phyloP scores from a whole-genome alignment of 345 rosid genomes.

The Populus ilicifolia region DNA sequence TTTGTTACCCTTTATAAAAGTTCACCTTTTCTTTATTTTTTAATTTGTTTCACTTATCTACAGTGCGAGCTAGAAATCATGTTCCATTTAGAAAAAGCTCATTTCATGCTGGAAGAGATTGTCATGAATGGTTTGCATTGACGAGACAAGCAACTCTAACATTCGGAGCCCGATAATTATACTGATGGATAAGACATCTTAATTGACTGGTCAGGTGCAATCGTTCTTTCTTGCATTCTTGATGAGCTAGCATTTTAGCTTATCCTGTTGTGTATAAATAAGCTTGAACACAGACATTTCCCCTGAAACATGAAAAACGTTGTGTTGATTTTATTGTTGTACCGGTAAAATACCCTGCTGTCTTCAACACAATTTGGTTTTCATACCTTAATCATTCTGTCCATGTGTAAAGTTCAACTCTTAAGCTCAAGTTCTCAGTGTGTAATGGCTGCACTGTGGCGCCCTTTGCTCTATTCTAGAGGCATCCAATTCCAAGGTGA shows the following conservation, averaged over 20 bases:
- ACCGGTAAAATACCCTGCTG: not conserved
- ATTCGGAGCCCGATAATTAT: slow-evolving; percentile 65
- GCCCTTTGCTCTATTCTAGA: not conserved
- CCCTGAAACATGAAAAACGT: not conserved
- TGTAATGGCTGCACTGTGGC: not conserved
- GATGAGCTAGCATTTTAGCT: not conserved
- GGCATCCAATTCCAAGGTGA: not conserved
- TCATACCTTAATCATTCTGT: not conserved
- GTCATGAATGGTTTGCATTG: slow-evolving; percentile 89
- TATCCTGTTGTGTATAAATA: not conserved
- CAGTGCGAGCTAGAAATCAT: slow-evolving; percentile 97
- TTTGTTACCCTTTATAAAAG: not conserved
- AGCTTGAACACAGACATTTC: not conserved
- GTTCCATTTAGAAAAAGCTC: slow-evolving; percentile 98
- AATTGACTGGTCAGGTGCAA: slow-evolving; percentile 3
- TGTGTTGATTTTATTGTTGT: not conserved
- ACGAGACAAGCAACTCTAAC: slow-evolving; percentile 88
- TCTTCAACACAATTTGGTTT: not conserved
- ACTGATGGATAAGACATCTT: slow-evolving; percentile 81
- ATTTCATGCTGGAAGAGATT: slow-evolving; percentile 98
- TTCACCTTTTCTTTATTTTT: not conserved
- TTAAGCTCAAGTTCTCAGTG: not conserved
- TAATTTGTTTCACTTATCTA: not conserved
- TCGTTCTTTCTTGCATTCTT: not conserved
- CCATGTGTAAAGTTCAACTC: not conserved